phyloP scores from a whole-genome alignment of 345 rosid genomes.

The Mercurialis annua region DNA sequence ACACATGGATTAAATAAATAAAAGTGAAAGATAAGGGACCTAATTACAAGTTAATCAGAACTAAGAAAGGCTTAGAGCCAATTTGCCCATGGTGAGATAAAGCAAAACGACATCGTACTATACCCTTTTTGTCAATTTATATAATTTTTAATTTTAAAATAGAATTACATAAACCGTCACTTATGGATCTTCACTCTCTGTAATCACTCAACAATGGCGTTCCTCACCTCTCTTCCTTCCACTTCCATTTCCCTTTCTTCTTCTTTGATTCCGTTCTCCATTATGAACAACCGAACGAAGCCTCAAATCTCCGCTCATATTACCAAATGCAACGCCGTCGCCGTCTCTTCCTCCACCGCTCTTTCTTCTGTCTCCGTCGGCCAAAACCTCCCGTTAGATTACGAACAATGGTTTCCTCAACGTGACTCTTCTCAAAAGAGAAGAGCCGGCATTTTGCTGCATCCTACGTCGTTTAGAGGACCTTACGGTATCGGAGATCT shows the following conservation, averaged over 20 bases:
- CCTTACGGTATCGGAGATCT: slow-evolving; percentile 87
- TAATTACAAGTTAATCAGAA: too few species aligned
- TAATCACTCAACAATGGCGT: slow-evolving; percentile 4
- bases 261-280: slow-evolving; percentile 8
- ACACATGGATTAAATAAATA: too few species aligned
- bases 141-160: too few species aligned
- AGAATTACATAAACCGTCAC: too few species aligned
- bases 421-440: slow-evolving; percentile 40
- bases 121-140: too few species aligned
- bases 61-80: too few species aligned
- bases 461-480: slow-evolving; percentile 84
- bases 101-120: too few species aligned
- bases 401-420: slow-evolving; percentile 54
- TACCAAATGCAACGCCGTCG: slow-evolving; percentile 17
- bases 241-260: background rate
- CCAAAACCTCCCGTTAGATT: slow-evolving; percentile 57
- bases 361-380: slow-evolving; percentile 42
- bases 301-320: slow-evolving; percentile 18
- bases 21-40: too few species aligned
- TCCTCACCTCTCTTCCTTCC: slow-evolving; percentile 21
- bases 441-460: slow-evolving; percentile 86
- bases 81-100: too few species aligned
- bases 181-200: too few species aligned
- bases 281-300: slow-evolving; percentile 4
- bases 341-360: slow-evolving; percentile 21